Percentiles rank a stretch among this genome's conserved stretches.
phyloP scores from a whole-genome alignment of 164 flowering plant species.

The Stephania japonica region DNA sequence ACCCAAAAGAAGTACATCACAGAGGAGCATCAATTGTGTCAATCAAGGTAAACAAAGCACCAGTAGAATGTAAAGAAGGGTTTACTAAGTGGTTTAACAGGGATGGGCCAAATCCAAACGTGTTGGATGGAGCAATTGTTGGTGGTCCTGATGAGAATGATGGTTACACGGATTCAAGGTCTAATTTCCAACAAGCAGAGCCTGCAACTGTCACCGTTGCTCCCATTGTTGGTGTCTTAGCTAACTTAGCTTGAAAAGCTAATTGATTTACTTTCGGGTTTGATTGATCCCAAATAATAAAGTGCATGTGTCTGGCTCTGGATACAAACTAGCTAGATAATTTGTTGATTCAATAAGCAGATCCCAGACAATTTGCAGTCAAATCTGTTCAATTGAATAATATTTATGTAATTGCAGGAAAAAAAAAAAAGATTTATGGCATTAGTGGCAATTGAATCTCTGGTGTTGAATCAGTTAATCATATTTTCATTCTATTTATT shows the following conservation, averaged over 20 bases:
- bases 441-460: too few relatives aligned
- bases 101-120: conserved; percentile 45
- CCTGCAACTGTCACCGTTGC: conserved; percentile 39
- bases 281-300: background rate
- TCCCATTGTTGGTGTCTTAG: conserved; percentile 36
- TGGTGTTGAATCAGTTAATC: too few relatives aligned
- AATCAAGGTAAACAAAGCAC: conserved; percentile 23
- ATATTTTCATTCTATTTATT: too few relatives aligned
- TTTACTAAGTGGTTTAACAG: conserved; percentile 38
- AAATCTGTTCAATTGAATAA: too few relatives aligned
- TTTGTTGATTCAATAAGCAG: background rate
- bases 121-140: conserved; percentile 48
- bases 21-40: conserved; percentile 66
- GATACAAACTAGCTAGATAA: too few relatives aligned
- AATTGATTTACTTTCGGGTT: background rate
- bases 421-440: too few relatives aligned
- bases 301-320: background rate
- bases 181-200: conserved; percentile 37
- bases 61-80: conserved; percentile 48
- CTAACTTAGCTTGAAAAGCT: conserved; percentile 17
- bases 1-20: conserved; percentile 49
- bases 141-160: conserved; percentile 59
- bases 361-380: background rate
- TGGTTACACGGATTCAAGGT: conserved; percentile 31
- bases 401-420: too few relatives aligned